These are phyloP conservation scores for Talaromyces sp. DNA, from an alignment of 2,329 filamentous ascomycete genomes.

Conservation along the genomic window DNA sequence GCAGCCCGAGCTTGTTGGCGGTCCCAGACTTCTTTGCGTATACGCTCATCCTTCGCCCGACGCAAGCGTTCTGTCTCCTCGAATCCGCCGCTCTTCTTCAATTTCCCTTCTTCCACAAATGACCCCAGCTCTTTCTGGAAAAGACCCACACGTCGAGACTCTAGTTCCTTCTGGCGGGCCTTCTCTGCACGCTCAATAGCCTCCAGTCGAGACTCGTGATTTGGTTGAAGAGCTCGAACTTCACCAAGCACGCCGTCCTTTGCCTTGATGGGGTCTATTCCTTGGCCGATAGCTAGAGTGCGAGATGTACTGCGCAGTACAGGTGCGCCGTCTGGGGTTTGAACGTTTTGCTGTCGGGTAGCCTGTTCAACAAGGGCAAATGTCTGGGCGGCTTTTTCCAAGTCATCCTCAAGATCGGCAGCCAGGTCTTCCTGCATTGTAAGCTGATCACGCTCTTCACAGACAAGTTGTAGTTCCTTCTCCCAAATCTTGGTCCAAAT, in stretches of 20 bases:
- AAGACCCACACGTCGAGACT: slow-evolving; percentile 67
- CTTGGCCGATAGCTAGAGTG: slow-evolving; percentile 47
- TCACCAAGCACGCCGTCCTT: slow-evolving; percentile 91
- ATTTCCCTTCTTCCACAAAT: slow-evolving; percentile 84
- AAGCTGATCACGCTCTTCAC: slow-evolving; percentile 89
- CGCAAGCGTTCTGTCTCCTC: slow-evolving; percentile 88
- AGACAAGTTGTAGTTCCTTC: slow-evolving; percentile 92
- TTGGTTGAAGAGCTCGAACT: slow-evolving; percentile 87
- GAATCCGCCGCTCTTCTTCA: slow-evolving; percentile 94
- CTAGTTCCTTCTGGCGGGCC: slow-evolving; percentile 81
- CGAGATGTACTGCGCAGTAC: slow-evolving; percentile 53
- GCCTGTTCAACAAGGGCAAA: slow-evolving; percentile 95
- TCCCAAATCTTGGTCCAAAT: slow-evolving; percentile 99
- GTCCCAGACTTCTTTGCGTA: slow-evolving; percentile 70
- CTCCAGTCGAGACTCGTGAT: slow-evolving; percentile 88
- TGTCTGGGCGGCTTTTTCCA: slow-evolving; percentile 90
- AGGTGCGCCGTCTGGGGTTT: slow-evolving; percentile 50
- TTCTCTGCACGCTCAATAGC: slow-evolving; percentile 97
- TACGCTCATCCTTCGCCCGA: slow-evolving; percentile 80
- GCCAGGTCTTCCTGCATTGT: slow-evolving; percentile 95
- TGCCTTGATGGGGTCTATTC: slow-evolving; percentile 70
- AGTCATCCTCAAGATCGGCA: slow-evolving; percentile 85
- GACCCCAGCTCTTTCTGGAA: slow-evolving; percentile 79
- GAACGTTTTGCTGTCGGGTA: slow-evolving; percentile 90
- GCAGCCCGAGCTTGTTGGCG: slow-evolving; percentile 50